phyloP scores from a whole-genome alignment of 2,329 filamentous ascomycete genomes.

The Corinectria fuckeliana region DNA sequence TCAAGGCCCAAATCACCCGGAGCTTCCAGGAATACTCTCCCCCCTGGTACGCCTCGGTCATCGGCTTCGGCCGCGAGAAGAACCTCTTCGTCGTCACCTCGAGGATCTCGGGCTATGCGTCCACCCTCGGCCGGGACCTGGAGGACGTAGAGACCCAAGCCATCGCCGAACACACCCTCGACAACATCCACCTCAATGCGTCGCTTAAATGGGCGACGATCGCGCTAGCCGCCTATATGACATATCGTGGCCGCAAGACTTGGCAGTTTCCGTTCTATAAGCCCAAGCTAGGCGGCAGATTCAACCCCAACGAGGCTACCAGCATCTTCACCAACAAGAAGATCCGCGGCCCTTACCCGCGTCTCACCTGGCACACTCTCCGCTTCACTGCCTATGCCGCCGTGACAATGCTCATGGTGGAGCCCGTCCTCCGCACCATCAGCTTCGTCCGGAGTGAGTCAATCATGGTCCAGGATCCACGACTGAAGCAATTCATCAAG shows the following conservation, averaged over 20 bases:
- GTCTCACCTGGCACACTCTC: slow-evolving; percentile 34
- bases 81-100: slow-evolving; percentile 40
- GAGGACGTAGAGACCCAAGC: slow-evolving; percentile 46
- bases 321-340: slow-evolving; percentile 38
- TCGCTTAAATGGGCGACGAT: slow-evolving; percentile 38
- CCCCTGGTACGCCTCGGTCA: slow-evolving; percentile 41
- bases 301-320: slow-evolving; percentile 38
- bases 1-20: slow-evolving; percentile 42
- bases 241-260: slow-evolving; percentile 36
- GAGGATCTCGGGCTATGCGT: slow-evolving; percentile 38
- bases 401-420: slow-evolving; percentile 37
- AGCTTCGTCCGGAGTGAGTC: slow-evolving; percentile 33
- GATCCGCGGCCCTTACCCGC: slow-evolving; percentile 33
- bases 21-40: slow-evolving; percentile 42
- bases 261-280: slow-evolving; percentile 41
- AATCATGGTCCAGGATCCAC: slow-evolving; percentile 31
- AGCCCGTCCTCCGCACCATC: slow-evolving; percentile 34
- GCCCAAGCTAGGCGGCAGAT: slow-evolving; percentile 34
- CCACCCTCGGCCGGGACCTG: slow-evolving; percentile 40
- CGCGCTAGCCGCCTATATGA: slow-evolving; percentile 37
- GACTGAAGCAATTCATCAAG: slow-evolving; percentile 32
- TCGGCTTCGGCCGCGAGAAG: slow-evolving; percentile 37
- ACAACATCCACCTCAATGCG: slow-evolving; percentile 42
- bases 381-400: slow-evolving; percentile 37
- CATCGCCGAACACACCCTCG: slow-evolving; percentile 43